Evolutionary conservation across 1,284 basidiomycete species (phyloP), one percentile per base, ranked within the genome.

Genomic region (Pseudozyma sp.): DNA sequence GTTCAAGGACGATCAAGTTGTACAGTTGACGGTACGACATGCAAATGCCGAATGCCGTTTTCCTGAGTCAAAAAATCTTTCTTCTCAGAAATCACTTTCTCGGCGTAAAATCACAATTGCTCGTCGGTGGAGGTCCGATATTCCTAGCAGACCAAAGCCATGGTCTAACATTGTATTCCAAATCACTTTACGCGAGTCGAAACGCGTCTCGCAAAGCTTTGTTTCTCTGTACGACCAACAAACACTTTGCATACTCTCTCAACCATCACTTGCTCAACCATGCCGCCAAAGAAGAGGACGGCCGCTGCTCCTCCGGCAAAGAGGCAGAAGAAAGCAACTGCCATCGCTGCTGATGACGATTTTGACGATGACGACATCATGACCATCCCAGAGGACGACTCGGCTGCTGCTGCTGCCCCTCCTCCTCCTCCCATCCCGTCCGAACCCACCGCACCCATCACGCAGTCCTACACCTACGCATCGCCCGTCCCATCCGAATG

Each of bases 341-440:
- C 7, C 33, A 16, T 42, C 16, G 16, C 40, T 42, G 13, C 10
- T n/a, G 40, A 42, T 42, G 43, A 31, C 14, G 50, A 58, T 6
- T 39, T 44, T 2, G 57, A 55, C 14, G 59, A 63, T 35, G 42
- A 54, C 13, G 56, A 66, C 17, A 19, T 50, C 43, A 37, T 47
- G 43, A 48, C 24, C 1, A 40, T 46, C 33, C 45, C 48, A 31
- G 58, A 58, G 48, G 48, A 64, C 43, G 30, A 52, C 2, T 35
- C 48, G 1, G 19, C 24, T 11, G 30, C 44, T 14, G 8, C 53
- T 8, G 54, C 54, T 14, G 50, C 49, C 16, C 24, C 49, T 14
- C 64, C 68, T 17, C 61, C 64, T 16, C 66, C 65, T 14, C 61
- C 66, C 29, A 76, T 75, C 51, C 69, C 69, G 2, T 78, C 77